Conservation (phyloP, 495 filamentous ascomycete genomes). For the Tuber brumale region DNA sequence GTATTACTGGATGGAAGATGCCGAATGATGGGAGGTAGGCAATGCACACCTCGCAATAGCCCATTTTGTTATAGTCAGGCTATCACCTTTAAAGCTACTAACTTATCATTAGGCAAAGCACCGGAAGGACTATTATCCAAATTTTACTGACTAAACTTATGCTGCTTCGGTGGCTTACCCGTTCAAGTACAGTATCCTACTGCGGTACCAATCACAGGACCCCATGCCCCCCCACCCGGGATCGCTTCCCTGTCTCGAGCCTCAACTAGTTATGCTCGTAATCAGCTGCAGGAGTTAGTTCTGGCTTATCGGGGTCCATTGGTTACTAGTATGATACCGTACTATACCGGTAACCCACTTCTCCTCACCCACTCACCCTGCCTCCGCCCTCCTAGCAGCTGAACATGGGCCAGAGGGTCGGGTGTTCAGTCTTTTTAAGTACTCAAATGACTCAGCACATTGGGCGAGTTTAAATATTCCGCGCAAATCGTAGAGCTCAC, state of each 20-base stretch:
- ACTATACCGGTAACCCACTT: neutral
- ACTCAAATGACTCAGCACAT: neutral
- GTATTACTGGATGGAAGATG: neutral
- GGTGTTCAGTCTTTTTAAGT: neutral
- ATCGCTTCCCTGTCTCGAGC: neutral
- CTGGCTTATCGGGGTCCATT: neutral
- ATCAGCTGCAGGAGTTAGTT: slow-evolving; percentile 1
- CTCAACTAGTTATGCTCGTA: neutral
- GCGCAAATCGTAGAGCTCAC: neutral
- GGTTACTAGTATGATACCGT: slow-evolving; percentile 1
- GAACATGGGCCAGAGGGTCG: neutral
- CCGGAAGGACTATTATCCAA: neutral
- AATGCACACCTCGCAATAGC: neutral
- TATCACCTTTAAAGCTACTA: neutral
- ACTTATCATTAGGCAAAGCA: neutral
- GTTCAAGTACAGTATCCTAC: neutral
- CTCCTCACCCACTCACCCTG: neutral
- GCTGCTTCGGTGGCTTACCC: neutral
- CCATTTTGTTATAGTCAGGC: neutral
- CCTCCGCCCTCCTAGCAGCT: neutral
- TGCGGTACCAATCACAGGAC: neutral
- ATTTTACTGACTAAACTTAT: slow-evolving; percentile 1
- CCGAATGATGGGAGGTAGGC: neutral
- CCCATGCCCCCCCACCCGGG: neutral
- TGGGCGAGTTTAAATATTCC: neutral